Evolutionary conservation across 352 stramenopile species (phyloP).

Genomic region (Thraustochytrium striatum): DNA sequence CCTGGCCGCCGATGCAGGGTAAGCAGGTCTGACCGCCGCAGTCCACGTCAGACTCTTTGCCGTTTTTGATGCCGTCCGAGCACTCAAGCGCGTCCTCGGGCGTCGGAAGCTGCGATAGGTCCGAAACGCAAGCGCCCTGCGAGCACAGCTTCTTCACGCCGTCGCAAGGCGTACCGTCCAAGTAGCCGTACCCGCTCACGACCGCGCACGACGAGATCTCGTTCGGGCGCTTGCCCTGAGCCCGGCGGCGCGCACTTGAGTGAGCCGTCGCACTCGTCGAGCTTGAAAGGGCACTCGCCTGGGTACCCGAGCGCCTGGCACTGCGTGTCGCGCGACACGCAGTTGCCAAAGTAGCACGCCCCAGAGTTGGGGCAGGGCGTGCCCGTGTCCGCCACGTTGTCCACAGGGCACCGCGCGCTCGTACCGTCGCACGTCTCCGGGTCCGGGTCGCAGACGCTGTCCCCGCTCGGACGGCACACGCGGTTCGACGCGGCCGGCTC

Average conservation of each 20-base stretch:
- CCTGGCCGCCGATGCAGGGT: background rate
- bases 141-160: slow-evolving; percentile 16
- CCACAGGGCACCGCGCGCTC: background rate
- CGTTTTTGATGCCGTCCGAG: background rate
- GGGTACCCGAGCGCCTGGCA: background rate
- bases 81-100: background rate
- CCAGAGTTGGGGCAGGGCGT: background rate
- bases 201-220: background rate
- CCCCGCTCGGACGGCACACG: background rate
- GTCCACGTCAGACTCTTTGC: slow-evolving; percentile 12
- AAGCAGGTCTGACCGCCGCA: slow-evolving; percentile 13
- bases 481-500: background rate
- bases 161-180: slow-evolving; percentile 18
- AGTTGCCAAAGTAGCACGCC: slow-evolving; percentile 28
- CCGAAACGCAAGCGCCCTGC: background rate
- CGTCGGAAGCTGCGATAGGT: background rate
- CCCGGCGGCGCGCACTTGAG: background rate
- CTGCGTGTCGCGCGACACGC: background rate
- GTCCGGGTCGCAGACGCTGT: slow-evolving; percentile 13
- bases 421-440: slow-evolving; percentile 14
- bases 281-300: background rate
- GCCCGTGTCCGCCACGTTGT: background rate
- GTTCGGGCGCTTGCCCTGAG: background rate
- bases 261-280: background rate
- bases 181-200: background rate